These are phyloP conservation scores for Pythium aquatile DNA, from an alignment of 352 stramenopile species.

Conservation along the genomic window DNA sequence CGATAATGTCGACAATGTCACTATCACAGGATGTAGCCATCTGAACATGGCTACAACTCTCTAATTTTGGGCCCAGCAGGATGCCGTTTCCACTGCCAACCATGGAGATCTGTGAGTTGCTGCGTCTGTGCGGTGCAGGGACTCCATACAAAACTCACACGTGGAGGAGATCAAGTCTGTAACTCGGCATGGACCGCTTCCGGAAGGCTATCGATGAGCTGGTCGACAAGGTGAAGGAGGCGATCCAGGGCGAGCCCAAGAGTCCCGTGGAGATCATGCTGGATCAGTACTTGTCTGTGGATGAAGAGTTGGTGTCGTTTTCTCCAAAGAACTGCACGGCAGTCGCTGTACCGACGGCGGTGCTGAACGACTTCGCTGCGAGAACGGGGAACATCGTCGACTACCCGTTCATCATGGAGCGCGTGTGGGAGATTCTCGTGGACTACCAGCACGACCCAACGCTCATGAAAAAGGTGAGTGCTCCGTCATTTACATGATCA, in stretches of 20 bases:
- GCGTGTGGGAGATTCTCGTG: conserved; percentile 70
- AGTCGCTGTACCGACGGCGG: conserved; percentile 45
- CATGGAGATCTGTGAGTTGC: not conserved
- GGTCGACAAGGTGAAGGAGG: conserved; percentile 61
- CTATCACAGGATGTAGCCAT: not conserved
- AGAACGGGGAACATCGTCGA: conserved; percentile 74
- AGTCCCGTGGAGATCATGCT: conserved; percentile 61
- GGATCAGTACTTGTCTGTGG: conserved; percentile 55
- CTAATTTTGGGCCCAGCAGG: not conserved
- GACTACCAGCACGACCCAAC: conserved; percentile 50
- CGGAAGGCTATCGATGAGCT: conserved; percentile 56
- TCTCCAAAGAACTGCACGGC: conserved; percentile 35
- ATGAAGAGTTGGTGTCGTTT: conserved; percentile 50
- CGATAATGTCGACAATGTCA: conserved; percentile 2
- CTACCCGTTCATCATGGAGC: conserved; percentile 66
- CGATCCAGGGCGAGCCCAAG: conserved; percentile 51
- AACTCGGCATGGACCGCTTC: conserved; percentile 47
- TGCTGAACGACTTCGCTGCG: conserved; percentile 61
- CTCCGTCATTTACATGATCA: not conserved
- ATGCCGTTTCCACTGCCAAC: not conserved
- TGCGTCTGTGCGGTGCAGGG: no score
- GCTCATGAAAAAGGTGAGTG: conserved; percentile 56
- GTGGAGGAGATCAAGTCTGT: not conserved
- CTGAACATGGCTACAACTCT: not conserved
- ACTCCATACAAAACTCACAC: no score